These are phyloP conservation scores for Pichia sp. DNA, from an alignment of 1,139 yeast species.

Conservation along the genomic window DNA sequence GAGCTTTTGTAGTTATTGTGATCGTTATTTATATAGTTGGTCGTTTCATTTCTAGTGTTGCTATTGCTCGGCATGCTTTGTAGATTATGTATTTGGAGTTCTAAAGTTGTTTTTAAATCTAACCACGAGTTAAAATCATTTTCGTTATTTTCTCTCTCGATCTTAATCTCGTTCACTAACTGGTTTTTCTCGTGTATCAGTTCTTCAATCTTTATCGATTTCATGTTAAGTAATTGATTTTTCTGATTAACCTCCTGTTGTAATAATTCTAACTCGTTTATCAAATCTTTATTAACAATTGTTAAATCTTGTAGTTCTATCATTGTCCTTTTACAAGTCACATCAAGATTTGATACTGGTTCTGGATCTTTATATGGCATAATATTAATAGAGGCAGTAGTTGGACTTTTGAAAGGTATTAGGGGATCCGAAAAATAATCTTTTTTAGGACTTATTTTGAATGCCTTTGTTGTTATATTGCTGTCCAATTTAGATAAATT, in stretches of 20 bases:
- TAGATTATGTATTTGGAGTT: conserved; percentile 18
- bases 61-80: neutral
- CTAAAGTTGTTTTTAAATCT: conserved; percentile 21
- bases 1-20: too few species aligned
- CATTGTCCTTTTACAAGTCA: neutral
- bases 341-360: neutral
- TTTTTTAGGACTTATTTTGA: conserved; percentile 8
- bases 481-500: neutral
- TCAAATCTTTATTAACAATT: conserved; percentile 25
- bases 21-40: too few species aligned
- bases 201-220: conserved; percentile 24
- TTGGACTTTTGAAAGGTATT: conserved; percentile 6
- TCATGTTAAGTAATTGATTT: conserved; percentile 24
- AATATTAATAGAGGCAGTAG: conserved; percentile 2
- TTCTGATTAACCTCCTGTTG: conserved; percentile 29
- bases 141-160: conserved; percentile 29
- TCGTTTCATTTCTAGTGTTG: neutral
- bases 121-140: conserved; percentile 27
- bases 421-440: neutral
- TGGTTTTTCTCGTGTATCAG: conserved; percentile 22
- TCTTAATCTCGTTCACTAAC: conserved; percentile 21
- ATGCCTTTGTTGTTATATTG: conserved; percentile 1
- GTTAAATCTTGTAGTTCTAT: conserved; percentile 23
- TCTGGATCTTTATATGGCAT: neutral
- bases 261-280: conserved; percentile 29